These are phyloP conservation scores for Triticum aestivum DNA, from an alignment of 176 grass and related monocot genomes.

Conservation along the genomic window DNA sequence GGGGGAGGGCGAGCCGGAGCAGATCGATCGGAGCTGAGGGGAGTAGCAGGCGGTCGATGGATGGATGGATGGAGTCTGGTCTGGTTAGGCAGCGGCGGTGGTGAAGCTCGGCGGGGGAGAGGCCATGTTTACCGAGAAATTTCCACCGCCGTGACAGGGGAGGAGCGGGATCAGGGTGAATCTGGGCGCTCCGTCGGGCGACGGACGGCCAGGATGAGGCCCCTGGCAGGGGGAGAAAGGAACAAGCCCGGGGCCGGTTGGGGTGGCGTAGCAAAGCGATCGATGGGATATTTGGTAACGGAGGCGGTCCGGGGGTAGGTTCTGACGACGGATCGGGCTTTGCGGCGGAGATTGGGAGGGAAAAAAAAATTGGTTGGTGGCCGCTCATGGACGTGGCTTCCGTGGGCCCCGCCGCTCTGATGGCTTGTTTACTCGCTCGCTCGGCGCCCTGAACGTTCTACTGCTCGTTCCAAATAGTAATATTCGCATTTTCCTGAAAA, in stretches of 20 bases:
- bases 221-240: background rate
- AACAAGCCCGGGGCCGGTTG: background rate
- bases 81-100: background rate
- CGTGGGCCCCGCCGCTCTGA: background rate
- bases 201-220: background rate
- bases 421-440: background rate
- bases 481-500: no score
- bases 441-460: background rate
- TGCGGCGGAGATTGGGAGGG: no score
- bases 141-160: background rate
- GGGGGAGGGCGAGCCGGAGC: background rate
- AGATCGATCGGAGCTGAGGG: background rate
- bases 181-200: background rate
- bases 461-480: no score
- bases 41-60: no score
- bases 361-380: no score
- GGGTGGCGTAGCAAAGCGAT: background rate
- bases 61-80: background rate
- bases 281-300: background rate
- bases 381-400: background rate
- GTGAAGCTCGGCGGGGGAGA: background rate
- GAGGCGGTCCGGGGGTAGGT: background rate
- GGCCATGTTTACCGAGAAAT: background rate
- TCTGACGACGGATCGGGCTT: no score
- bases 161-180: background rate